A percentile compares a stretch with the other conserved stretches of the same genome.
Conservation (phyloP, 2,329 filamentous ascomycete species). For the Mollisia scopiformis region DNA sequence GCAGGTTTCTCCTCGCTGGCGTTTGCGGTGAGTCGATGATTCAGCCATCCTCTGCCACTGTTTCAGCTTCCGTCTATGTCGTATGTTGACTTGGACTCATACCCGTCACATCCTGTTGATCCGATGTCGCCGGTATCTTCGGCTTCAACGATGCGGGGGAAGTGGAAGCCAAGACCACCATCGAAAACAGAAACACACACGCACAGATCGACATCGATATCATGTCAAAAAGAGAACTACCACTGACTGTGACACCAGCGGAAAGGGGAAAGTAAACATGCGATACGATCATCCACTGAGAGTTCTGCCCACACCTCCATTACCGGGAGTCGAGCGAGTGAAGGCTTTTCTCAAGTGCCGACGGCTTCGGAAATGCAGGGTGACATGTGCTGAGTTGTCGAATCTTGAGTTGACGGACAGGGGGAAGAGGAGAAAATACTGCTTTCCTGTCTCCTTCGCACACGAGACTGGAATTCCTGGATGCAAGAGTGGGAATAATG, state of each 20-base stretch:
- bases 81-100: neutral
- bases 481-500: neutral
- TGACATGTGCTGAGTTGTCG: neutral
- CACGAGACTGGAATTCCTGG: neutral
- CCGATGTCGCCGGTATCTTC: constrained; percentile 11
- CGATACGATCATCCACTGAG: constrained; percentile 8
- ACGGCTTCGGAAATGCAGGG: constrained; percentile 8
- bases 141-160: constrained; percentile 12
- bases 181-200: neutral
- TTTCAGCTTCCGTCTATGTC: neutral
- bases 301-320: constrained; percentile 16
- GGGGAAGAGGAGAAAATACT: neutral
- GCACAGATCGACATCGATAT: neutral
- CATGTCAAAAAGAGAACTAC: neutral
- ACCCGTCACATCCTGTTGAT: neutral
- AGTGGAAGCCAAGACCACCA: neutral
- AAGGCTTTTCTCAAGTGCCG: constrained; percentile 25
- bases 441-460: neutral
- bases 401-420: neutral
- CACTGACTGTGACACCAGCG: neutral
- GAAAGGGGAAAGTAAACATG: constrained; percentile 11
- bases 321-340: constrained; percentile 13
- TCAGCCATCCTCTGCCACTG: neutral
- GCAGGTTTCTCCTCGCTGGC: neutral
- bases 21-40: constrained; percentile 14